These are phyloP conservation scores for Talaromyces trachyspermus DNA, from an alignment of 495 filamentous ascomycete genomes.

Conservation along the genomic window DNA sequence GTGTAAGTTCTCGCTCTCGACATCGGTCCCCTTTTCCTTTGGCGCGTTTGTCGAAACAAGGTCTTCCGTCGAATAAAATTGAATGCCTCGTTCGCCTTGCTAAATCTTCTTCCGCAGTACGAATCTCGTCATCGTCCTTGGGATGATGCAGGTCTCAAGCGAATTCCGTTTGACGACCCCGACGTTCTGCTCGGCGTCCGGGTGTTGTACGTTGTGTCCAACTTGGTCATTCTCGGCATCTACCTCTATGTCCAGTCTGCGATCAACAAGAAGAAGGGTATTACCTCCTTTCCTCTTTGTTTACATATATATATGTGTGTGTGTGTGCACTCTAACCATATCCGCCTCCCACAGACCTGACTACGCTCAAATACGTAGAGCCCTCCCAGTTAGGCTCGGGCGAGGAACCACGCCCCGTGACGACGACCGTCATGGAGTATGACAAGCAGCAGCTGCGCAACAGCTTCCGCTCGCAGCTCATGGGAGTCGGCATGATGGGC, in stretches of 20 bases:
- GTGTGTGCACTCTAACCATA: not conserved
- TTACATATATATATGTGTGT: not conserved
- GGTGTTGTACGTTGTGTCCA: conserved; percentile 75
- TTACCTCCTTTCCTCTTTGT: not conserved
- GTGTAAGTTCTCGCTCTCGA: conserved; percentile 26
- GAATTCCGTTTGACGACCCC: conserved; percentile 89
- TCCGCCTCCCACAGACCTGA: conserved; percentile 58
- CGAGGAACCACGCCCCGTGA: conserved; percentile 91
- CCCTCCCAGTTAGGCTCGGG: conserved; percentile 82
- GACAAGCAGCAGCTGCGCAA: conserved; percentile 78
- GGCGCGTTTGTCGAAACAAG: too few species aligned
- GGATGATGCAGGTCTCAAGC: conserved; percentile 97
- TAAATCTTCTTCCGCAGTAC: too few species aligned
- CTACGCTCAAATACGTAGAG: conserved; percentile 98
- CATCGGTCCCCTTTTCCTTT: not conserved
- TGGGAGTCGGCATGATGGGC: conserved; percentile 95
- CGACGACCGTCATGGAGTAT: conserved; percentile 91
- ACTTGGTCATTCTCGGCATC: conserved; percentile 75
- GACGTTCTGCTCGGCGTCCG: conserved; percentile 77
- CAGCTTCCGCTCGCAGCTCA: conserved; percentile 78
- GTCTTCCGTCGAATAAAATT: too few species aligned
- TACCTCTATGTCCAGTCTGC: conserved; percentile 74
- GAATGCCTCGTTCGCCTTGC: too few species aligned
- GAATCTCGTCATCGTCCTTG: conserved; percentile 88
- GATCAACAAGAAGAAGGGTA: conserved; percentile 95